Conservation (phyloP, 2,329 filamentous ascomycete genomes). For the Aspergillus sp. region DNA sequence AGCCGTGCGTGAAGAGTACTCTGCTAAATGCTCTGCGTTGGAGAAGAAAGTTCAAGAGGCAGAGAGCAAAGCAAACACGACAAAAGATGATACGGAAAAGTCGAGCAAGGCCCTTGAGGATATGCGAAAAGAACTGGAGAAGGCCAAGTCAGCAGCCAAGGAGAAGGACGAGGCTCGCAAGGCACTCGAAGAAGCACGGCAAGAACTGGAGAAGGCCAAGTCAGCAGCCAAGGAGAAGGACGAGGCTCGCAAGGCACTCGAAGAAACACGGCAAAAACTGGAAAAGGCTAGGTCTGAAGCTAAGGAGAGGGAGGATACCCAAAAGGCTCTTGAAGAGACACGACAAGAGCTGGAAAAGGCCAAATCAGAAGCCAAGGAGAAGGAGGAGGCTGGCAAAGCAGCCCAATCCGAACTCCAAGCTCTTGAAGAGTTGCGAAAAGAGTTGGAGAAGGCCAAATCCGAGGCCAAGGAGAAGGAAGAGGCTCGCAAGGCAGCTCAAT, state of each 20-base stretch:
- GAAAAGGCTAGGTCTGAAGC: no score
- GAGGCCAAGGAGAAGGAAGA: slow-evolving; percentile 54
- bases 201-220: no score
- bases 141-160: no score
- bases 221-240: background rate
- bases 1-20: slow-evolving; percentile 53
- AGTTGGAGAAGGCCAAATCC: slow-evolving; percentile 31
- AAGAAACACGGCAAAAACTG: slow-evolving; percentile 31
- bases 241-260: slow-evolving; percentile 45
- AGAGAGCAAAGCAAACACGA: slow-evolving; percentile 26
- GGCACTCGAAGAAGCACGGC: slow-evolving; percentile 51
- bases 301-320: background rate
- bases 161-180: background rate
- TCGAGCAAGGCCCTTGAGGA: background rate
- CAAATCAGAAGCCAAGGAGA: no score
- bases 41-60: slow-evolving; percentile 51
- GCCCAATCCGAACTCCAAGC: slow-evolving; percentile 32
- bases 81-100: slow-evolving; percentile 40
- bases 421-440: slow-evolving; percentile 46
- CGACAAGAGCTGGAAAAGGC: slow-evolving; percentile 29
- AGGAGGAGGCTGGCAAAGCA: background rate
- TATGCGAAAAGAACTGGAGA: background rate
- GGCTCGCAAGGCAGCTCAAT: slow-evolving; percentile 63
- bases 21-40: slow-evolving; percentile 43
- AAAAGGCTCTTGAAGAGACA: slow-evolving; percentile 51